Evolutionary conservation across 495 filamentous ascomycete genomes (phyloP), one percentile per base, ranked within the genome.

Genomic region (Penicillium egyptiacum): DNA sequence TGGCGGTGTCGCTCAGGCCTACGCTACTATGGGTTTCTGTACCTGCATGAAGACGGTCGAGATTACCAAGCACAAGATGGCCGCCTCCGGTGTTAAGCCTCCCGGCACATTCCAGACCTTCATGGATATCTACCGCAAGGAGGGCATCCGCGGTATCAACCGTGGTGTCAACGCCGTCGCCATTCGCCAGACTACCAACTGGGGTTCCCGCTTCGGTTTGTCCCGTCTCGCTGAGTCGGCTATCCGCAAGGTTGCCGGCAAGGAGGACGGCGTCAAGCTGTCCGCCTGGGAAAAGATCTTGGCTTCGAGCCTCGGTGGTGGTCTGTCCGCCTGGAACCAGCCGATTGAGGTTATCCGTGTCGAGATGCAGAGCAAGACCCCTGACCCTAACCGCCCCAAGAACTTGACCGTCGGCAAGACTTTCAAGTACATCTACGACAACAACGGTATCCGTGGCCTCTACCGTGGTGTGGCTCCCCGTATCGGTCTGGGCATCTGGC

Each of bases 31-130:
- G 92, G 94, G 94, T 56, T 98, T 98, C 85, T 98, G 94, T 77
- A 98, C 94, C 39, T 98, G 94, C 83, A 98, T 98, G 94, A 98
- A 98, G 86, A 98, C 94, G 55, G 95, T 97, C 59, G 95, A 98
- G 79, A 98, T 98, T 78, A 98, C 94, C 67, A 92, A 96, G 78
- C 89, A 94, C 80, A 96, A 97, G 83, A 78, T 95, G 69, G 92
- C 92, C 4, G 86, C 90, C 8, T 62, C 79, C 28, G 94, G 94
- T 64, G 82, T 86, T 37, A 91, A 92, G 76, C 89, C 89, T 19
- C 88, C 87, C 3, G 86, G 91, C 66, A 98, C 95, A 53, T 92
- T 94, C 70, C 81, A 81, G 47, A 96, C 93, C 51, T 98, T 98
- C 78, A 93, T 93, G 88, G 88, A 91, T 69, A 98, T 98, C 71